Percentiles rank a stretch among this genome's conserved stretches.
Conservation (phyloP, 2,329 filamentous ascomycete genomes). For the Fusarium dimerum region DNA sequence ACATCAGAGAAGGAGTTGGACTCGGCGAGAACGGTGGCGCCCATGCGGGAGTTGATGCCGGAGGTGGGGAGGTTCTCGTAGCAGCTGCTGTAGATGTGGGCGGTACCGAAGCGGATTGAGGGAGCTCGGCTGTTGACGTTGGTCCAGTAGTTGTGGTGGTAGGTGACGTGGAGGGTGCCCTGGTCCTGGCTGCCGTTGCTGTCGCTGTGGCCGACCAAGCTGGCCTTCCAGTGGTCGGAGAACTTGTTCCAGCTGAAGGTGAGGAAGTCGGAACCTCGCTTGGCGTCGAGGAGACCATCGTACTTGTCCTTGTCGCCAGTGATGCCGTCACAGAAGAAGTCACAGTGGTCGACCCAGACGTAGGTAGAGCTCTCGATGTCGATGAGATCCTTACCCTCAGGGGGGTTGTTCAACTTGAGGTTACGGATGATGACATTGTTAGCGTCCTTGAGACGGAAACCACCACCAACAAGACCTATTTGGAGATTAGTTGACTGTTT, state of each 20-base stretch:
- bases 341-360: conserved; percentile 60
- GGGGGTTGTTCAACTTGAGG: conserved; percentile 47
- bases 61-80: conserved; percentile 45
- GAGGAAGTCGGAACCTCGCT: conserved; percentile 56
- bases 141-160: conserved; percentile 55
- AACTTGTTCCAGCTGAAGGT: conserved; percentile 36
- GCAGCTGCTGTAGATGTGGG: conserved; percentile 57
- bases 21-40: conserved; percentile 54
- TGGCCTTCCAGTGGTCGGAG: conserved; percentile 58
- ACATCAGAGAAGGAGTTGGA: conserved; percentile 48
- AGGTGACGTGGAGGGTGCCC: conserved; percentile 57
- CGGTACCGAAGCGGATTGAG: conserved; percentile 58
- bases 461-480: conserved; percentile 36
- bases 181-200: conserved; percentile 51
- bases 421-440: conserved; percentile 56
- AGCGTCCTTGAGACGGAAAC: conserved; percentile 45
- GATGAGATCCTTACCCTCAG: conserved; percentile 48
- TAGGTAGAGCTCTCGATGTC: conserved; percentile 44
- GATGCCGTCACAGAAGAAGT: conserved; percentile 50
- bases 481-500: neutral
- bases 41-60: conserved; percentile 55
- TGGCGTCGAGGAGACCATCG: conserved; percentile 60
- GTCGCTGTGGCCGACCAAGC: conserved; percentile 59
- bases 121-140: conserved; percentile 55
- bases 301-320: conserved; percentile 62